Base-by-base conservation (phyloP, 2,329 filamentous ascomycete genomes). In the Coniochaeta sp. region DNA sequence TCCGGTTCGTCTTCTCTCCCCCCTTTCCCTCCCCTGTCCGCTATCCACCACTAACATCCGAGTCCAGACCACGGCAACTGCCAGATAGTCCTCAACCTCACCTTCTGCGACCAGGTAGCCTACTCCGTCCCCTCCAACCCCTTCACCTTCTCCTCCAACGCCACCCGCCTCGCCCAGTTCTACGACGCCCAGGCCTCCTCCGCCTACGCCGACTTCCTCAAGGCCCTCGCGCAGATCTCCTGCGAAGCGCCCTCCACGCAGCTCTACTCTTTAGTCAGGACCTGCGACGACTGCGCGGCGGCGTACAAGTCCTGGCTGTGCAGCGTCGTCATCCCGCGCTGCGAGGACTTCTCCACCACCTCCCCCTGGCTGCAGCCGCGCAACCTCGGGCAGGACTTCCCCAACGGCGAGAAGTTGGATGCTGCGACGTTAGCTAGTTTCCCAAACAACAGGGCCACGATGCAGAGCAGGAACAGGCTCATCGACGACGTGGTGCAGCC, bases 291-390 rank as follows among this genome's bases (percentile, higher is more conserved):
- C 67, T 99, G 94, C 69, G 81, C 75, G 14, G 63, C 65, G 1
- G 89, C 90, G 7, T 99, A 99, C 77, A 96, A 95, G 67, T 77
- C 84, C 62, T 99, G 94, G 94, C 83, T 99, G 18, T 99, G 94
- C 72, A 87, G 89, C 22, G 91, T 97, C 26, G 87, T 84, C 14
- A 94, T 99, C 55, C 94, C 94, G 1, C 87, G 91, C 27, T 99
- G 94, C 72, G 86, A 89, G 62, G 92, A 96, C 70, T 94, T 88
- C 61, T 81, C 77, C 56, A 69, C 74, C 1, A 67, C 75, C 27
- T 61, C 68, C 12, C 1, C 30, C 0, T 83, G 72, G 62, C 76
- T 90, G 2, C 80, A 84, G 54, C 73, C 78, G 18, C 86, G 94
- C 45, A 94, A 92, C 61, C 78, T 90, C 50, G 82, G 76, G 28